Evolutionary conservation across 164 flowering plant genomes (phyloP).

Genomic region (Brasenia schreberi): DNA sequence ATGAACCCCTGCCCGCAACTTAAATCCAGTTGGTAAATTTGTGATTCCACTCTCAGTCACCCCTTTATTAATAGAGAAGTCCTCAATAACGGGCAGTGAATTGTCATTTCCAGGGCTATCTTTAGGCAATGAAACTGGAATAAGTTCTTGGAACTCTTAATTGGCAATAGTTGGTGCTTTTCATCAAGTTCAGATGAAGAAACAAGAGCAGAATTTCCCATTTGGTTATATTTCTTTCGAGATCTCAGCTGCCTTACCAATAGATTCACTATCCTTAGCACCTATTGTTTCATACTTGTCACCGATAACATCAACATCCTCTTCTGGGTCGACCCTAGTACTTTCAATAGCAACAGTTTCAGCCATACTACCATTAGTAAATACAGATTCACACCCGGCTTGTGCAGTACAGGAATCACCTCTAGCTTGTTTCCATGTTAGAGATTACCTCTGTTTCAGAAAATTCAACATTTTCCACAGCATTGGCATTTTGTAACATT

Average conservation of each 20-base stretch:
- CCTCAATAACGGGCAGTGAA: neutral
- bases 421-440: constrained; percentile 4
- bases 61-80: neutral
- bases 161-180: neutral
- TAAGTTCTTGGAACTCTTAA: too few species aligned
- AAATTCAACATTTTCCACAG: constrained; percentile 10
- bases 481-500: constrained; percentile 1
- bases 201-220: neutral
- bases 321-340: neutral
- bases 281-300: neutral
- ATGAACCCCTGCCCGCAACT: neutral
- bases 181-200: neutral
- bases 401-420: constrained; percentile 6
- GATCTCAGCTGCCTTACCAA: constrained; percentile 1
- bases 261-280: constrained; percentile 1
- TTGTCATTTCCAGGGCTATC: too few species aligned
- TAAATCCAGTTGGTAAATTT: neutral
- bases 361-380: neutral
- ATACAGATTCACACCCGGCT: constrained; percentile 6
- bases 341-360: neutral
- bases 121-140: too few species aligned
- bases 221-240: neutral
- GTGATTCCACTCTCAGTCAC: neutral
- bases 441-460: neutral
- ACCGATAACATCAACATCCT: neutral